Conservation (phyloP, 352 stramenopile genomes). For the Pythium diclinum region DNA sequence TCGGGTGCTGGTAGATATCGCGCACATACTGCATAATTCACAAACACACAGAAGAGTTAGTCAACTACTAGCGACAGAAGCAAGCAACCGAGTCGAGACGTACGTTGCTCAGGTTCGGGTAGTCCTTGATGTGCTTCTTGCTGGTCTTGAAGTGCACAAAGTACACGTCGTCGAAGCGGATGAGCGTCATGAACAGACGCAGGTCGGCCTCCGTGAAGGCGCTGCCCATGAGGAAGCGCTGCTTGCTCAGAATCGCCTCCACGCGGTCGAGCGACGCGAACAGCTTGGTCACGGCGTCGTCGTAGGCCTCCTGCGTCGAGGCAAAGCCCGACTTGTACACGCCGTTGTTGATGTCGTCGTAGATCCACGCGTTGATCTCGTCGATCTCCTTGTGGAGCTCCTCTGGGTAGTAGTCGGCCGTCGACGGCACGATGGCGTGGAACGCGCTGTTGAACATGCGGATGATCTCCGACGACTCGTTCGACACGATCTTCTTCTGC, state of each 20-base stretch:
- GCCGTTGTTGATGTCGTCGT: conserved; percentile 91
- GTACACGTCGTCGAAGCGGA: conserved; percentile 85
- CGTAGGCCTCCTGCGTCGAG: conserved; percentile 86
- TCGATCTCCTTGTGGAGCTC: conserved; percentile 83
- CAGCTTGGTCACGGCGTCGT: conserved; percentile 67
- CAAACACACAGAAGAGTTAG: neutral
- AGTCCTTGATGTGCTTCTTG: conserved; percentile 86
- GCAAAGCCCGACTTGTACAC: conserved; percentile 92
- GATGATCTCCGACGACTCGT: conserved; percentile 94
- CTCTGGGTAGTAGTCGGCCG: conserved; percentile 76
- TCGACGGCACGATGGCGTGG: conserved; percentile 61
- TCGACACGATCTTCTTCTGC: conserved; percentile 91
- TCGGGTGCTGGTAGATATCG: conserved; percentile 92
- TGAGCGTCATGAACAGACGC: conserved; percentile 77
- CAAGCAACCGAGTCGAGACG: conserved; percentile 7
- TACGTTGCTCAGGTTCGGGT: conserved; percentile 83
- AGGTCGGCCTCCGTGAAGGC: conserved; percentile 77
- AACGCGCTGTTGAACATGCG: conserved; percentile 89
- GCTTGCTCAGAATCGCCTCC: conserved; percentile 60
- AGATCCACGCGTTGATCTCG: conserved; percentile 90
- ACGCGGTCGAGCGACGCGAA: conserved; percentile 71
- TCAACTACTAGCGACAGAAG: neutral
- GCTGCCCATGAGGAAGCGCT: conserved; percentile 64
- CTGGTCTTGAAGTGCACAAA: conserved; percentile 89
- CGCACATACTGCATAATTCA: conserved; percentile 48